Conservation (phyloP, 2,329 filamentous ascomycete genomes). For the Fusarium udum region DNA sequence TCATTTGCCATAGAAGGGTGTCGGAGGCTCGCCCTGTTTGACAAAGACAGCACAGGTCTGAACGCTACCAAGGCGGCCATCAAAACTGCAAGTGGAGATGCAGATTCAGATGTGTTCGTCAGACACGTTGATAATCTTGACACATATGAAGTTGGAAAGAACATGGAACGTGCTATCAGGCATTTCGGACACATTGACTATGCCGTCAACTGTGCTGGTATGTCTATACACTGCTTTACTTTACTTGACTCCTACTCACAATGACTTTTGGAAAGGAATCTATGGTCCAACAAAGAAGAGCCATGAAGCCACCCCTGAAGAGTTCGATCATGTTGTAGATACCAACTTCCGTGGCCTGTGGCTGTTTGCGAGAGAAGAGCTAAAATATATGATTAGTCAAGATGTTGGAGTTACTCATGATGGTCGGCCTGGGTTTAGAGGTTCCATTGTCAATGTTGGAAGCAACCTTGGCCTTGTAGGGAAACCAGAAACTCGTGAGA, state of each 20-base stretch:
- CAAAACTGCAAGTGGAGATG: background rate
- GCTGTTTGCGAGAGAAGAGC: conserved; percentile 55
- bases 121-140: conserved; percentile 49
- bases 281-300: conserved; percentile 50
- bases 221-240: background rate
- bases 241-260: background rate
- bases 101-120: conserved; percentile 27
- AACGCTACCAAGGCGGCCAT: conserved; percentile 44
- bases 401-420: conserved; percentile 54
- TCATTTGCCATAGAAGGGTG: conserved; percentile 58
- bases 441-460: conserved; percentile 57
- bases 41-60: conserved; percentile 47
- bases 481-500: conserved; percentile 53
- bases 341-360: conserved; percentile 57
- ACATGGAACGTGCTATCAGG: conserved; percentile 46
- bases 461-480: conserved; percentile 55
- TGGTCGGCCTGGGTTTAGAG: conserved; percentile 50
- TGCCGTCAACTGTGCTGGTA: conserved; percentile 56
- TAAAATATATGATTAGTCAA: conserved; percentile 55
- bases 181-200: conserved; percentile 56
- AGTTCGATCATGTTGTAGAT: conserved; percentile 55
- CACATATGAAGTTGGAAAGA: conserved; percentile 46
- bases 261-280: conserved; percentile 43
- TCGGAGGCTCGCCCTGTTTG: conserved; percentile 52
- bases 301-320: conserved; percentile 46